Evolutionary conservation across 352 stramenopile genomes (phyloP).

Genomic region (Globisporangium uncinulatum): DNA sequence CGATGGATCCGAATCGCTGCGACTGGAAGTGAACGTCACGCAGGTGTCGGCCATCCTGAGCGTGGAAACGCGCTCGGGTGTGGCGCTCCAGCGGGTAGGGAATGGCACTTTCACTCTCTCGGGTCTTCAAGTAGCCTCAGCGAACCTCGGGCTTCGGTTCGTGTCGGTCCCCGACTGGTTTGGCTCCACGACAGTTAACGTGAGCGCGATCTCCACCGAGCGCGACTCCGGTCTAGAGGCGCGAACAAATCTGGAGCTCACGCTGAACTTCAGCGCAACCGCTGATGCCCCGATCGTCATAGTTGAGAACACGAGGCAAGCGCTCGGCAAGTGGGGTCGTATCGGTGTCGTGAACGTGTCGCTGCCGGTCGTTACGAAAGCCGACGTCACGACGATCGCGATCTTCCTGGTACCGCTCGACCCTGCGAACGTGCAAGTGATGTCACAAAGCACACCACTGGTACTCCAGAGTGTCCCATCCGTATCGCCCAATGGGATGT

Average conservation of each 20-base stretch:
- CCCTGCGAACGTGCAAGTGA: conserved; percentile 24
- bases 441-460: conserved; percentile 28
- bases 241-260: conserved; percentile 12
- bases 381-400: conserved; percentile 21
- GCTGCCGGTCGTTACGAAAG: conserved; percentile 25
- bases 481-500: conserved; percentile 26
- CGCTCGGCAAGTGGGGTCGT: conserved; percentile 20
- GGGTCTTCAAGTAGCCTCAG: conserved; percentile 9
- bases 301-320: conserved; percentile 32
- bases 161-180: conserved; percentile 26
- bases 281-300: conserved; percentile 30
- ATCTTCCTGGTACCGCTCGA: conserved; percentile 31
- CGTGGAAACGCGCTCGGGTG: conserved; percentile 18
- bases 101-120: conserved; percentile 22
- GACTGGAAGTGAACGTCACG: conserved; percentile 23
- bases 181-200: conserved; percentile 21
- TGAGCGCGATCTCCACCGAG: conserved; percentile 34
- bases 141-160: conserved; percentile 23
- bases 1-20: conserved; percentile 38
- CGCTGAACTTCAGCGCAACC: conserved; percentile 29
- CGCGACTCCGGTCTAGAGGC: conserved; percentile 15
- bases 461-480: conserved; percentile 19
- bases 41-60: conserved; percentile 16
- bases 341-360: conserved; percentile 32
- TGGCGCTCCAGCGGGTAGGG: conserved; percentile 17